Percentiles rank a stretch among this genome's conserved stretches.
These are phyloP conservation scores for Trichophyton verrucosum DNA, from an alignment of 2,329 filamentous ascomycete species.

Conservation along the genomic window DNA sequence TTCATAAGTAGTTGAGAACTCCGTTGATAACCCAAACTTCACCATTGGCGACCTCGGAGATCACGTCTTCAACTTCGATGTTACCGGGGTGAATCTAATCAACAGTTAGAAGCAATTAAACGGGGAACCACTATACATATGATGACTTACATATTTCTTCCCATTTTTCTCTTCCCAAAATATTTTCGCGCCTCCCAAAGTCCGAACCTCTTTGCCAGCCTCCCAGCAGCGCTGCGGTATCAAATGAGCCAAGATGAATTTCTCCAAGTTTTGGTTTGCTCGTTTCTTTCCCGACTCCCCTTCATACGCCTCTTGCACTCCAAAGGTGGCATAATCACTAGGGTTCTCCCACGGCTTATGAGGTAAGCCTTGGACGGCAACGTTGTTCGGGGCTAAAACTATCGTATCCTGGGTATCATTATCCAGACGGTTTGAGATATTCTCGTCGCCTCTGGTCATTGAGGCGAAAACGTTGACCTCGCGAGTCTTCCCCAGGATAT, in stretches of 20 bases:
- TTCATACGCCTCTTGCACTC: constrained; percentile 56
- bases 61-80: constrained; percentile 63
- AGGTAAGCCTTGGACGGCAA: constrained; percentile 61
- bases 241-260: constrained; percentile 79
- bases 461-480: constrained; percentile 74
- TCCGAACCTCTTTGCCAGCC: constrained; percentile 53
- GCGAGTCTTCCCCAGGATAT: constrained; percentile 69
- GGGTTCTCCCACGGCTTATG: constrained; percentile 63
- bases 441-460: constrained; percentile 61
- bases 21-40: constrained; percentile 68
- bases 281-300: constrained; percentile 62
- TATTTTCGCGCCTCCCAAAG: constrained; percentile 55
- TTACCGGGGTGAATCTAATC: constrained; percentile 53
- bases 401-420: constrained; percentile 59
- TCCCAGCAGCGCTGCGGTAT: constrained; percentile 64
- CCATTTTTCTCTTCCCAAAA: constrained; percentile 69
- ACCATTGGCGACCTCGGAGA: constrained; percentile 69
- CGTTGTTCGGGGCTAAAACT: constrained; percentile 77
- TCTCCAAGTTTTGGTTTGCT: constrained; percentile 60
- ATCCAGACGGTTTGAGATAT: constrained; percentile 56
- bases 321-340: constrained; percentile 55
- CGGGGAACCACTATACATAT: neutral
- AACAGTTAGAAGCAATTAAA: neutral
- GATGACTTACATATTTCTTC: constrained; percentile 48
- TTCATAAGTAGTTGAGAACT: constrained; percentile 41